Evolutionary conservation across 768 basidiomycete genomes (phyloP), one percentile per base, ranked within the genome.

Genomic region (Xerocomellus intermedius): DNA sequence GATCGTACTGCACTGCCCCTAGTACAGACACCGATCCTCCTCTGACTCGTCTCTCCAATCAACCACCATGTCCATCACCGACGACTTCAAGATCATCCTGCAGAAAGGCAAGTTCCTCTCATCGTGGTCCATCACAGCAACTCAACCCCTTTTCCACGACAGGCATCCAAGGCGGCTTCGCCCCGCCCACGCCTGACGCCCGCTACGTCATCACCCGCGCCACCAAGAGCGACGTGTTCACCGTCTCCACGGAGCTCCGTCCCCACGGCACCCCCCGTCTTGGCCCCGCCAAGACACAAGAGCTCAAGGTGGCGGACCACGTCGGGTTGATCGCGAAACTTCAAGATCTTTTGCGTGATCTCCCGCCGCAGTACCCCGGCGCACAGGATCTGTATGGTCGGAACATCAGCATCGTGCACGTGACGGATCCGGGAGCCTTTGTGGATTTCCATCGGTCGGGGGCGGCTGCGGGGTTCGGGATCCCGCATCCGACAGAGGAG

Each of bases 141-240:
- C 33, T 49, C 12, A 39, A 22, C 5, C 33, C 32, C n/a, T 3
- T 16, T 21, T 14, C 8, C 37, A 41, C 21, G 5, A 37, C 42
- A 55, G 90, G 90, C 55, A 91, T 91, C 66, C 69, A 74, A 13
- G 89, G 89, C 30, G 90, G 90, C 39, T 88, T 92, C 64, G 82
- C 82, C 13, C 85, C 87, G 0, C 84, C 90, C 4, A 84, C 75
- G 8, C 84, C 86, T 4, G 71, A 71, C 26, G 82, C 80, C 14
- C 71, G 86, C 62, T 75, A 82, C 65, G 76, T 75, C 24, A 62
- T 91, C 59, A 78, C 81, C 21, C 74, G 77, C 43, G 4, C 42
- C 14, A 43, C 74, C 2, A 63, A 61, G 8, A 69, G 74, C 43
- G 38, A 74, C 14, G 56, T 61, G 22, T 75, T 89, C 47, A 63